Evolutionary conservation across 140 eudicot species (phyloP), one percentile per base, ranked within the genome.

Genomic region (Ambrosia hybrid): DNA sequence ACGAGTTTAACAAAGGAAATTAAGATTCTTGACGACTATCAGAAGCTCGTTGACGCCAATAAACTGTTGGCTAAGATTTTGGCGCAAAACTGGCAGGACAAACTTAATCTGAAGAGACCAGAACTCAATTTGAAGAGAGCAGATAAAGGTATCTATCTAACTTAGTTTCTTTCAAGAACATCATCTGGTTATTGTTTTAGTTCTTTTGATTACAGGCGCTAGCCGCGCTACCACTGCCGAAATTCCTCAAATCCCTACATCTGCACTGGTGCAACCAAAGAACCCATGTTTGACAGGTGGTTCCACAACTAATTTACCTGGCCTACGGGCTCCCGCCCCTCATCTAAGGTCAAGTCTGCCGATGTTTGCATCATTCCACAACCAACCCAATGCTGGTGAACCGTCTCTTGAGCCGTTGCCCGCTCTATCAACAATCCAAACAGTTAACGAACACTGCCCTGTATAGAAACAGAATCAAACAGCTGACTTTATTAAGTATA

Each of bases 251-350:
- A 81, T 67, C 70, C 63, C 71, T 36, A 80, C 73, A 68, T 45
- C 73, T 39, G 16, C 36, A 39, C 57, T 53, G 5, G 38, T 15
- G 49, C 70, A 2, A 26, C 67, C 72, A 12, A 39, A 1, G 57
- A 67, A 5, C 49, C 56, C 62, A 52, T 45, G 53, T 46, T 51
- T 58, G 46, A 21, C 30, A 0, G 30, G 30, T 21, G 30, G 30
- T 21, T 21, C 30, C 30, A 1, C 30, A 21, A 21, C 30, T 21
- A 21, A 21, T 21, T 21, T 21, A 21, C 30, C 30, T 21, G 30
- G 4, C 36, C 9, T 73, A 5, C 79, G 82, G 30, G 79, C 82
- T 16, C 88, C 96, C 2, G 85, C 93, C 12, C 96, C 93, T 14
- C 93, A 86, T 73, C 75, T 84, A 17, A 57, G 83, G 53, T 55